Evolutionary conservation across 2,329 filamentous ascomycete species (phyloP).

Genomic region (Colletotrichum caudatum): DNA sequence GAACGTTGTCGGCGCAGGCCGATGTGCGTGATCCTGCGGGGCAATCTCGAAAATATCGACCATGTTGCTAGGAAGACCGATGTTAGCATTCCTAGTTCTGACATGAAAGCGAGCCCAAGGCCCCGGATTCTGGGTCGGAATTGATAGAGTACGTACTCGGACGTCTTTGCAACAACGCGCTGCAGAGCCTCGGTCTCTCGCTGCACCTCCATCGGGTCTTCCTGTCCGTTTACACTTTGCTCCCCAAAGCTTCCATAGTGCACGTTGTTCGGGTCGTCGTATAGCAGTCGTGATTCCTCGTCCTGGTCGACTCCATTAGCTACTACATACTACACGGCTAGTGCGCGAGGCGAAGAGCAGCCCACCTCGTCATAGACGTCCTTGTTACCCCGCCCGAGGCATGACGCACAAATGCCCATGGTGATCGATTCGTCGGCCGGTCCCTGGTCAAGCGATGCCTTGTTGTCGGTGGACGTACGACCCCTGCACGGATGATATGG

Average conservation of each 20-base stretch:
- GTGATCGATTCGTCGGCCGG: conserved; percentile 25
- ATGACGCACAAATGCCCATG: conserved; percentile 74
- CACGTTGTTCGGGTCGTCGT: conserved; percentile 69
- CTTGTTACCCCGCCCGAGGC: conserved; percentile 64
- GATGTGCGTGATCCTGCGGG: conserved; percentile 60
- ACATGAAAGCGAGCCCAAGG: conserved; percentile 32
- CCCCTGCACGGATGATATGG: neutral
- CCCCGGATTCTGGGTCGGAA: conserved; percentile 31
- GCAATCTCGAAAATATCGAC: conserved; percentile 76
- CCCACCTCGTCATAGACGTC: conserved; percentile 68
- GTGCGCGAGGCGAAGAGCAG: conserved; percentile 9
- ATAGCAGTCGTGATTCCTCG: conserved; percentile 69
- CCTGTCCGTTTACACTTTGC: conserved; percentile 64
- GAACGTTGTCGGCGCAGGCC: conserved; percentile 55
- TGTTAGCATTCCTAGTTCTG: conserved; percentile 39
- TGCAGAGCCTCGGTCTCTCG: conserved; percentile 74
- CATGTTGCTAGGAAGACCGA: conserved; percentile 64
- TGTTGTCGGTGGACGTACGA: neutral
- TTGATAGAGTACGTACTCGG: conserved; percentile 62
- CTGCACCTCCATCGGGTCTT: conserved; percentile 72
- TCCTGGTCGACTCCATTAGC: conserved; percentile 54
- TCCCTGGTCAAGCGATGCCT: conserved; percentile 14
- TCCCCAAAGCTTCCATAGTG: conserved; percentile 75
- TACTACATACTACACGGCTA: conserved; percentile 12
- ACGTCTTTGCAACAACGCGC: conserved; percentile 72